Conservation (phyloP, 2,329 filamentous ascomycete species). For the Trichoderma atroviride region DNA sequence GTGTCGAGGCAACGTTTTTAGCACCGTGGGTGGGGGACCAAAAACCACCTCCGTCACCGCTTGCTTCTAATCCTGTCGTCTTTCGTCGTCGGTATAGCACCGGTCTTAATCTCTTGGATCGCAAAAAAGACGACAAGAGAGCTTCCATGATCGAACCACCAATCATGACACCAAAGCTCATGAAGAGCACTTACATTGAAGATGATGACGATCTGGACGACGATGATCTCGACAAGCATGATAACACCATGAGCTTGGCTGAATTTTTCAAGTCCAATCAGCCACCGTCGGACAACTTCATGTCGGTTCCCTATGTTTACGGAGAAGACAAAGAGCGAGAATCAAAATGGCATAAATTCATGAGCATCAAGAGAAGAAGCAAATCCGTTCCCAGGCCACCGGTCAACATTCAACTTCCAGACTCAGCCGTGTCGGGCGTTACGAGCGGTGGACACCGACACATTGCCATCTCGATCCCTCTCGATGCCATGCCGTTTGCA, state of each 20-base stretch:
- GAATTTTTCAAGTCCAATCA: conserved; percentile 55
- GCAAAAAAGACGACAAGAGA: conserved; percentile 4
- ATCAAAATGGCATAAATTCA: conserved; percentile 48
- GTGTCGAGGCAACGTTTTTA: conserved; percentile 22
- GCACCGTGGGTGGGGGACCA: conserved; percentile 25
- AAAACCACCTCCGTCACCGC: conserved; percentile 27
- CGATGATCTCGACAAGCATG: conserved; percentile 30
- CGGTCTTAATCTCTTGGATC: conserved; percentile 3
- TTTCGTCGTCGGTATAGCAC: conserved; percentile 26
- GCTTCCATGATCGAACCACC: conserved; percentile 8
- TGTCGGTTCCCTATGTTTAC: conserved; percentile 47
- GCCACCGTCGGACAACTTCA: conserved; percentile 54
- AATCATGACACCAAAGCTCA: neutral
- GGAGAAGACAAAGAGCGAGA: conserved; percentile 36
- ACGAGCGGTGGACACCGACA: conserved; percentile 58
- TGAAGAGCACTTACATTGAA: conserved; percentile 1
- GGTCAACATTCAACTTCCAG: conserved; percentile 50
- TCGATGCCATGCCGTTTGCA: conserved; percentile 51
- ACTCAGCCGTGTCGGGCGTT: conserved; percentile 57
- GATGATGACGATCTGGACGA: conserved; percentile 3
- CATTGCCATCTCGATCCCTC: conserved; percentile 63
- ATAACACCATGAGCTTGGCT: conserved; percentile 44
- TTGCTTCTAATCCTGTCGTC: conserved; percentile 26
- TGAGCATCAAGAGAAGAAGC: conserved; percentile 43
- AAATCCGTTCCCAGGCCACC: conserved; percentile 39